These are phyloP conservation scores for Kurtzmaniella quercitrusa DNA, from an alignment of 1,139 yeast genomes.

Conservation along the genomic window DNA sequence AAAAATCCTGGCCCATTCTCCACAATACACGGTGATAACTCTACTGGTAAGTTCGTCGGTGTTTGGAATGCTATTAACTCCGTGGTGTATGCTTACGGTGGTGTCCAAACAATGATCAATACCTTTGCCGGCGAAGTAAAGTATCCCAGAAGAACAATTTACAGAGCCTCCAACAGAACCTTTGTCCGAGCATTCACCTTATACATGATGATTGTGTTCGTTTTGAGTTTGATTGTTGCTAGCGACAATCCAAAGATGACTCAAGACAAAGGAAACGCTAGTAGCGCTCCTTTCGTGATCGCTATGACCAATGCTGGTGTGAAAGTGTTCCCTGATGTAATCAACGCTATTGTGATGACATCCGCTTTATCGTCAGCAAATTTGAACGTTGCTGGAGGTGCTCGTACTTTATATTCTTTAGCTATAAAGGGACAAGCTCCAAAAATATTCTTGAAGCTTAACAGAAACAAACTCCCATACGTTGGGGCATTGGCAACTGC, in stretches of 20 bases:
- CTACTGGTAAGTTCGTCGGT: constrained; percentile 21
- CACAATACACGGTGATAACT: constrained; percentile 14
- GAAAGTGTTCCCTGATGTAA: constrained; percentile 43
- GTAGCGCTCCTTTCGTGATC: constrained; percentile 52
- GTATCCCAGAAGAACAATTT: constrained; percentile 45
- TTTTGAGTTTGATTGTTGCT: constrained; percentile 45
- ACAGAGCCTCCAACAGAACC: constrained; percentile 42
- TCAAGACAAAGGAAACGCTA: constrained; percentile 41
- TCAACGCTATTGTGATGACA: constrained; percentile 46
- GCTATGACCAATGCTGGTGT: constrained; percentile 50
- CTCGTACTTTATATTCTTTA: constrained; percentile 43
- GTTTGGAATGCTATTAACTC: constrained; percentile 23
- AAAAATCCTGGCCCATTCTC: constrained; percentile 24
- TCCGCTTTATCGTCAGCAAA: constrained; percentile 55
- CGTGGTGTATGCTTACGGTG: constrained; percentile 27
- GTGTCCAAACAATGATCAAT: constrained; percentile 35
- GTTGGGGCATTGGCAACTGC: neutral
- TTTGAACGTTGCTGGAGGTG: constrained; percentile 34
- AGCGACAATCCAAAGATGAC: constrained; percentile 36
- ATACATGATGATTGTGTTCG: constrained; percentile 39
- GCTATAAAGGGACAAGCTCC: constrained; percentile 50
- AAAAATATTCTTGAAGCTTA: constrained; percentile 21
- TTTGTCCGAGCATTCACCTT: constrained; percentile 41
- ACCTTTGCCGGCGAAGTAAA: constrained; percentile 47
- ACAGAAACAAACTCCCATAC: neutral